These are phyloP conservation scores for Elongisporangium prolatum DNA, from an alignment of 352 stramenopile genomes.

Conservation along the genomic window DNA sequence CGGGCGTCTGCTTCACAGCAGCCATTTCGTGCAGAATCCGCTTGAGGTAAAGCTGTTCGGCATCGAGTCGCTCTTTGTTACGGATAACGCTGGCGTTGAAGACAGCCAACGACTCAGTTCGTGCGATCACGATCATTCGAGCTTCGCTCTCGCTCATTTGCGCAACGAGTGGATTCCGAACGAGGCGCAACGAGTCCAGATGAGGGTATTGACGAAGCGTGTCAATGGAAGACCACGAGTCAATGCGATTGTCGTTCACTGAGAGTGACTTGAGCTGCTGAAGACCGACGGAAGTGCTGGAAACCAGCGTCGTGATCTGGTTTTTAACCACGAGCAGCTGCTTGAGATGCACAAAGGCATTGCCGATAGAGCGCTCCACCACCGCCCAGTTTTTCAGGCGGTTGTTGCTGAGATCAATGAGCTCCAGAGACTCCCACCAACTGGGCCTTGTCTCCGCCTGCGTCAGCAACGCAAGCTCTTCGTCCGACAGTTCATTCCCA, in stretches of 20 bases:
- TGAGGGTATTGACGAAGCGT: slow-evolving; percentile 53
- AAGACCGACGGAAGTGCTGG: neutral
- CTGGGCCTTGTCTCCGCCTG: neutral
- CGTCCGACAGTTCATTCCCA: slow-evolving; percentile 48
- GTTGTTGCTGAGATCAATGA: slow-evolving; percentile 71
- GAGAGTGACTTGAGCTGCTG: slow-evolving; percentile 52
- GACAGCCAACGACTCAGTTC: slow-evolving; percentile 33
- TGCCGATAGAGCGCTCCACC: slow-evolving; percentile 33
- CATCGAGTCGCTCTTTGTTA: slow-evolving; percentile 59
- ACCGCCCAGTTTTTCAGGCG: slow-evolving; percentile 37
- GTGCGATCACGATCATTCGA: slow-evolving; percentile 66
- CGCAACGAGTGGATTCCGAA: slow-evolving; percentile 57
- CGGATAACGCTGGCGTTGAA: slow-evolving; percentile 70
- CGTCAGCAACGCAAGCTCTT: slow-evolving; percentile 21
- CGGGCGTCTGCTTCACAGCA: slow-evolving; percentile 19
- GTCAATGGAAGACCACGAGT: slow-evolving; percentile 74
- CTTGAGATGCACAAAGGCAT: slow-evolving; percentile 32
- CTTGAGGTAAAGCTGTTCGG: slow-evolving; percentile 81
- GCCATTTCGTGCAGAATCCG: slow-evolving; percentile 70
- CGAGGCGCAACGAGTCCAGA: slow-evolving; percentile 61
- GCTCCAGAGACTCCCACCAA: slow-evolving; percentile 29
- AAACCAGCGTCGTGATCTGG: slow-evolving; percentile 38
- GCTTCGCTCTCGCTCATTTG: slow-evolving; percentile 64
- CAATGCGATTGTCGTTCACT: slow-evolving; percentile 59
- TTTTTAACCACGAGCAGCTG: slow-evolving; percentile 70